phyloP scores from a whole-genome alignment of 805 yeast species.

The Nematodospora valgi region DNA sequence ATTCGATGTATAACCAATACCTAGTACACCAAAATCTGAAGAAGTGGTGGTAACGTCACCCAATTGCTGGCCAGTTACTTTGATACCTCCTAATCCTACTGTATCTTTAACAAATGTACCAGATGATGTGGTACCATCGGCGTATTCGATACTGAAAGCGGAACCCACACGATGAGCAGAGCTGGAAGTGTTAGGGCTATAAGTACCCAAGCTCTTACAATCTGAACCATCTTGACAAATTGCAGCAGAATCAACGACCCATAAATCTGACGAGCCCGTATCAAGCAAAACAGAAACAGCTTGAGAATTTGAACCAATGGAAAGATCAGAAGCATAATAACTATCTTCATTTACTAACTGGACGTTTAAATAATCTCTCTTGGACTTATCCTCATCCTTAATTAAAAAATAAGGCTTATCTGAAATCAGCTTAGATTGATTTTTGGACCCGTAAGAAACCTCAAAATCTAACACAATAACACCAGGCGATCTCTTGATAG shows the following conservation, averaged over 20 bases:
- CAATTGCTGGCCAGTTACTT: constrained; percentile 15
- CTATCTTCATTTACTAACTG: constrained; percentile 5
- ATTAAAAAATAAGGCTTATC: constrained; percentile 5
- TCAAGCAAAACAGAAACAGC: constrained; percentile 31
- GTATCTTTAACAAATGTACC: constrained; percentile 17
- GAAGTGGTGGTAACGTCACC: constrained; percentile 15
- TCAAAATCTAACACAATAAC: constrained; percentile 7
- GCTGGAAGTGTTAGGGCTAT: constrained; percentile 3
- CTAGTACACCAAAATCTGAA: constrained; percentile 15
- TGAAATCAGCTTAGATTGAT: neutral
- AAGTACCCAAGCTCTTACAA: constrained; percentile 3
- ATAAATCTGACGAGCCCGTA: constrained; percentile 41
- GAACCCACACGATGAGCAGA: constrained; percentile 6
- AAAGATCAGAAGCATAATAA: constrained; percentile 14
- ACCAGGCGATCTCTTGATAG: constrained; percentile 7
- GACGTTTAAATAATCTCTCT: constrained; percentile 2
- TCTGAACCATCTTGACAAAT: constrained; percentile 4
- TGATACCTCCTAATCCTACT: constrained; percentile 11
- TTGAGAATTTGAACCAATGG: constrained; percentile 27
- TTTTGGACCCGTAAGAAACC: constrained; percentile 4
- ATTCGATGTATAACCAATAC: constrained; percentile 13
- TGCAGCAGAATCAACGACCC: constrained; percentile 26
- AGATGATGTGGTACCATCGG: constrained; percentile 8
- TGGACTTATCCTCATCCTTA: neutral
- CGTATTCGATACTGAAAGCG: constrained; percentile 11